Conservation (phyloP, 2,329 filamentous ascomycete species). For the Orbilia brochopaga region DNA sequence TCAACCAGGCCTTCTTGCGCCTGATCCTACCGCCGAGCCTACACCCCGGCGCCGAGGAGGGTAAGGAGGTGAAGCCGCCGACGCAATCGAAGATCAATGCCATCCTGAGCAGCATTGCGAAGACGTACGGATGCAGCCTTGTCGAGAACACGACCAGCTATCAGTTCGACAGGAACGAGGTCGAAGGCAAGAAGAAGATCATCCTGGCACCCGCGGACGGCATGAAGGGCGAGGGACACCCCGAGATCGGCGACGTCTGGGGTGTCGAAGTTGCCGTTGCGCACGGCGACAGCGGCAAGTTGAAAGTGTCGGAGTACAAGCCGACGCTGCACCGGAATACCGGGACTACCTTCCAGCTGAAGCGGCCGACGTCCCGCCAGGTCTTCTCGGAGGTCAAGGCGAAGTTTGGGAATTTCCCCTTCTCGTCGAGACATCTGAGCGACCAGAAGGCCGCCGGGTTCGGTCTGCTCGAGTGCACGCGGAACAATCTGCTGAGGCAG, state of each 20-base stretch:
- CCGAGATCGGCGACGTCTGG: conserved; percentile 93
- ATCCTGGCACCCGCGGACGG: conserved; percentile 85
- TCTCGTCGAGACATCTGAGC: conserved; percentile 94
- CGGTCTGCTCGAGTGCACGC: conserved; percentile 94
- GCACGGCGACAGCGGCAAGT: conserved; percentile 64
- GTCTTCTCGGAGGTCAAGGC: conserved; percentile 92
- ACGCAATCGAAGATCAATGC: conserved; percentile 85
- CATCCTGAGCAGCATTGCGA: conserved; percentile 87
- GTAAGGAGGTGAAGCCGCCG: conserved; percentile 68
- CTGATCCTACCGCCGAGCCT: conserved; percentile 91
- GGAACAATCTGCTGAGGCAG: conserved; percentile 87
- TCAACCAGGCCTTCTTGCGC: conserved; percentile 90
- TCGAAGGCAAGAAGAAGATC: conserved; percentile 98
- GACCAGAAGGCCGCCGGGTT: conserved; percentile 95
- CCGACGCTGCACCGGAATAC: conserved; percentile 93
- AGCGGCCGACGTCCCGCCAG: conserved; percentile 90
- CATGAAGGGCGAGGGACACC: conserved; percentile 80
- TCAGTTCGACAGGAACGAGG: conserved; percentile 95
- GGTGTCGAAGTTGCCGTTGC: conserved; percentile 95
- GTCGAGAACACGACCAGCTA: conserved; percentile 98
- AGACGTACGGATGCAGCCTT: conserved; percentile 86
- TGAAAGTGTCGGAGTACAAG: conserved; percentile 48
- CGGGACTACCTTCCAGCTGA: conserved; percentile 86
- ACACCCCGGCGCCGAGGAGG: conserved; percentile 62
- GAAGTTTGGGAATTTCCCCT: conserved; percentile 97